phyloP scores from a whole-genome alignment of 2,329 filamentous ascomycete species.

The Sporothrix brunneoviolacea region DNA sequence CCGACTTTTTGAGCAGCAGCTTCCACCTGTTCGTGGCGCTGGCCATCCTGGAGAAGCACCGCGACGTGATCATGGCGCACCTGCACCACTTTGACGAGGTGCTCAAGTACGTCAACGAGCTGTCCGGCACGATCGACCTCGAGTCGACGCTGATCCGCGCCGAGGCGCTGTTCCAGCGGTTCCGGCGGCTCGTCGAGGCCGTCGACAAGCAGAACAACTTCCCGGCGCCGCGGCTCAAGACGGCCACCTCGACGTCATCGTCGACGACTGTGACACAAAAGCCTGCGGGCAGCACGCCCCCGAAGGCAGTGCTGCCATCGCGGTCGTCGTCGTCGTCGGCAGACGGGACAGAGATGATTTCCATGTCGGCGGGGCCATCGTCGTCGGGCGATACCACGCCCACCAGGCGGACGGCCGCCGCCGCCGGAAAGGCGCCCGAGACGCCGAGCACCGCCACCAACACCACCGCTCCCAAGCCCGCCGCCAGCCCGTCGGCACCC shows the following conservation, averaged over 20 bases:
- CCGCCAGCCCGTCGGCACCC: not conserved
- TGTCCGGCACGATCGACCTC: conserved; percentile 88
- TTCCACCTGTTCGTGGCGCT: conserved; percentile 94
- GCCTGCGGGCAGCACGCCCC: not conserved
- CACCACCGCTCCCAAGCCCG: not conserved
- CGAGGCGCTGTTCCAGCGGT: conserved; percentile 80
- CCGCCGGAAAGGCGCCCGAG: conserved; percentile 15
- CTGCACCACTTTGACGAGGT: conserved; percentile 94
- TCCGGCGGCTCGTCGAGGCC: conserved; percentile 80
- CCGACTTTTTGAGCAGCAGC: conserved; percentile 78
- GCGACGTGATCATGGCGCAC: conserved; percentile 94
- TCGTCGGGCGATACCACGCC: not conserved
- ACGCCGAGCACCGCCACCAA: not conserved
- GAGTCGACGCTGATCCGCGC: conserved; percentile 79
- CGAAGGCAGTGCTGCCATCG: not conserved
- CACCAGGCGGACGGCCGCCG: not conserved
- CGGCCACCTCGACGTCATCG: conserved; percentile 4
- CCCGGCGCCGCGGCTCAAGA: conserved; percentile 45
- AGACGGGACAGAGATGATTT: conserved; percentile 8
- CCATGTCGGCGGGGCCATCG: conserved; percentile 4
- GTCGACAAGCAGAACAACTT: conserved; percentile 90
- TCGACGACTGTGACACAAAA: not conserved
- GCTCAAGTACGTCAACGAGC: conserved; percentile 95
- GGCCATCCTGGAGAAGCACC: conserved; percentile 89
- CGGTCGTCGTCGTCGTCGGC: not conserved